These are phyloP conservation scores for Hebeloma cylindrosporum DNA, from an alignment of 768 basidiomycete species.

Conservation along the genomic window DNA sequence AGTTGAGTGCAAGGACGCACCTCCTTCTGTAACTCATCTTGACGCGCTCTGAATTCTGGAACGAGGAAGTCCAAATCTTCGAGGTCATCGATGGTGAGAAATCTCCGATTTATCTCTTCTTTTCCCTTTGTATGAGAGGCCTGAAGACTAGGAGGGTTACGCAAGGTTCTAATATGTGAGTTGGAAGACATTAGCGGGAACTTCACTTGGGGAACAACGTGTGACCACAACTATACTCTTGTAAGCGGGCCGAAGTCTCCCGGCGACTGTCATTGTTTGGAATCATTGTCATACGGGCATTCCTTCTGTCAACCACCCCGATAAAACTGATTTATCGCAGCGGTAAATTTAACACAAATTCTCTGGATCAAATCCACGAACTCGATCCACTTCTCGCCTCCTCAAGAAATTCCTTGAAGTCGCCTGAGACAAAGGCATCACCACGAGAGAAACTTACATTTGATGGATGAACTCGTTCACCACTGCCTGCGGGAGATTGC, in stretches of 20 bases:
- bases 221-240: background rate
- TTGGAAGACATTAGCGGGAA: conserved; percentile 24
- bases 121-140: conserved; percentile 36
- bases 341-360: too few species aligned
- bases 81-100: conserved; percentile 51
- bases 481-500: conserved; percentile 85
- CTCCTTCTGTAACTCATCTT: conserved; percentile 41
- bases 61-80: conserved; percentile 45
- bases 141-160: conserved; percentile 45
- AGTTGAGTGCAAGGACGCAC: conserved; percentile 37
- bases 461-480: conserved; percentile 84
- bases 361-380: too few species aligned
- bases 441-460: background rate
- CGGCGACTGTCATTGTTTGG: too few species aligned
- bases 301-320: too few species aligned
- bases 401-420: too few species aligned
- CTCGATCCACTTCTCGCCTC: too few species aligned
- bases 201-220: background rate
- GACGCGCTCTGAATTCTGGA: conserved; percentile 38
- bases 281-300: too few species aligned
- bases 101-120: conserved; percentile 45
- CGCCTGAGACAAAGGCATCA: background rate
- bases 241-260: too few species aligned
- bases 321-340: too few species aligned
- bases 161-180: conserved; percentile 49